Evolutionary conservation across 106 monocot species (phyloP).

Genomic region (Cymbidium sinense): DNA sequence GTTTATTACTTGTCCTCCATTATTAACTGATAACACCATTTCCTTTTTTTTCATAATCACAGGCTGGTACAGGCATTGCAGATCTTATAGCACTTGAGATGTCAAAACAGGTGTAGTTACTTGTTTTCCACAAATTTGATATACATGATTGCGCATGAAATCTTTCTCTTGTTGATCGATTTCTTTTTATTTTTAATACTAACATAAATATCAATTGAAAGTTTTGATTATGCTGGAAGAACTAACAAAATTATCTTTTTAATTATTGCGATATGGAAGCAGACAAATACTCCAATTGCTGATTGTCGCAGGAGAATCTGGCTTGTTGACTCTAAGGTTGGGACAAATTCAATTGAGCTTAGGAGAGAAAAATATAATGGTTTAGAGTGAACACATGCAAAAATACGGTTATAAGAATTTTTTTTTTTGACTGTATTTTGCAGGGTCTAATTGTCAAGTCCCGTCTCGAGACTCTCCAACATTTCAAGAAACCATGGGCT

Average conservation of each 20-base stretch:
- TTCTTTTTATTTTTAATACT: background rate
- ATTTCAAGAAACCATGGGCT: constrained; percentile 96
- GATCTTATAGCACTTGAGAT: constrained; percentile 79
- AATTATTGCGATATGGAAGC: background rate
- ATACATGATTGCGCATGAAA: background rate
- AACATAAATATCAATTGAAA: background rate
- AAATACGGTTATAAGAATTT: background rate
- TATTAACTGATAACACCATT: background rate
- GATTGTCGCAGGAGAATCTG: constrained; percentile 70
- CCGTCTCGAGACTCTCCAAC: constrained; percentile 73
- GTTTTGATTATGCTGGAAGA: background rate
- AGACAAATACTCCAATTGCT: constrained; percentile 52
- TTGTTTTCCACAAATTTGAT: constrained; percentile 1
- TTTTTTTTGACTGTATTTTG: background rate
- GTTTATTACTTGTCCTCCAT: background rate
- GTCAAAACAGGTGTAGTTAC: constrained; percentile 50
- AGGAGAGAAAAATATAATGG: background rate
- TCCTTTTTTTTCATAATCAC: constrained; percentile 25
- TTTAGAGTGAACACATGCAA: background rate
- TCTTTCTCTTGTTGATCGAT: background rate
- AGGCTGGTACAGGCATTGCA: constrained; percentile 85
- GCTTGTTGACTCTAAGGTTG: constrained; percentile 80
- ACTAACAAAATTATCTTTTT: background rate
- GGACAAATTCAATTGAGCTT: background rate
- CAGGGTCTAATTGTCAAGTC: constrained; percentile 85